Percentiles rank a stretch among this genome's conserved stretches.
Conservation (phyloP, 306 rosid genomes). For the Castanopsis chinensis region DNA sequence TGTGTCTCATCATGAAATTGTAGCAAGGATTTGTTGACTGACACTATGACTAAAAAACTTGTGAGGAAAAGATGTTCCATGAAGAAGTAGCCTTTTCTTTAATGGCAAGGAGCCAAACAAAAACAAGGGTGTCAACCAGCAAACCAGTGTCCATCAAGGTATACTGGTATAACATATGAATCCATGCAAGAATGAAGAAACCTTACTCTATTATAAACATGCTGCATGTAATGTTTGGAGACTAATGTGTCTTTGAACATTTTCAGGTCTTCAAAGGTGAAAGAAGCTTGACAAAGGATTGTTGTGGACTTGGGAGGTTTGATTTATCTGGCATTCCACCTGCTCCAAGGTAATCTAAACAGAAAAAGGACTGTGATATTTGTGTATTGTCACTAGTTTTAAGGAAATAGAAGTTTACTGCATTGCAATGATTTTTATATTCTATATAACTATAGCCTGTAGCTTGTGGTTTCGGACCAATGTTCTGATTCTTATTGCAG, state of each 20-base stretch:
- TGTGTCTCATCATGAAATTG: too few relatives aligned
- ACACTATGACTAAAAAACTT: too few relatives aligned
- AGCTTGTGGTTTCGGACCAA: neutral
- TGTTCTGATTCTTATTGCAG: conserved; percentile 16
- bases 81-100: too few relatives aligned
- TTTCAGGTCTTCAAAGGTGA: conserved; percentile 51
- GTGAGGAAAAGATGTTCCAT: too few relatives aligned
- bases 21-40: too few relatives aligned
- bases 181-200: neutral
- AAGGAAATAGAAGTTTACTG: neutral
- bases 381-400: too few relatives aligned
- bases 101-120: too few relatives aligned
- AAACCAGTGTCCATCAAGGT: conserved; percentile 52
- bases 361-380: neutral
- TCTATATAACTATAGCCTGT: neutral
- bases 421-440: neutral
- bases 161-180: neutral
- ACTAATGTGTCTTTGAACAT: neutral
- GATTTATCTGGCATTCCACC: conserved; percentile 52
- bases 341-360: conserved; percentile 46
- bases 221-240: neutral
- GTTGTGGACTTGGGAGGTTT: conserved; percentile 45
- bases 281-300: conserved; percentile 51
- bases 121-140: conserved; percentile 16
- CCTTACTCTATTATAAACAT: neutral